phyloP scores from a whole-genome alignment of 306 rosid genomes.

The Benincasa hispida region DNA sequence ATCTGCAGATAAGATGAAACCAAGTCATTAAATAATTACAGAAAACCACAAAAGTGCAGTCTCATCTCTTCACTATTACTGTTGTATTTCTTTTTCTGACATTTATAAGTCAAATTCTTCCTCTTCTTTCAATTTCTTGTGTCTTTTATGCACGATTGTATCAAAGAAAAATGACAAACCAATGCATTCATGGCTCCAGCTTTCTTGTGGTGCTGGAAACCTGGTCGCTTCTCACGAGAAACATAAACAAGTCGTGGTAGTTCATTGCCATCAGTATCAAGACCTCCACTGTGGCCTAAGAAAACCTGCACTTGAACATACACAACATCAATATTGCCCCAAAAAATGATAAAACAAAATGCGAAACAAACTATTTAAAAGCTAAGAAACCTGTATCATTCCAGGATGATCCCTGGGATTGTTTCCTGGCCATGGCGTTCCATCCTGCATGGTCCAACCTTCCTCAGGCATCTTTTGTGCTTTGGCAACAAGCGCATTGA shows the following conservation, averaged over 20 bases:
- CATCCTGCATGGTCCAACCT: constrained; percentile 99
- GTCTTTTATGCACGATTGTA: background rate
- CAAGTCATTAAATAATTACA: background rate
- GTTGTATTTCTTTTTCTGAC: background rate
- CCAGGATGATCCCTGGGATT: constrained; percentile 99
- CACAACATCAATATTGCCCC: constrained; percentile 12
- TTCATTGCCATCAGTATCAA: constrained; percentile 98
- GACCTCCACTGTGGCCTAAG: constrained; percentile 97
- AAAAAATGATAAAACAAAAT: background rate
- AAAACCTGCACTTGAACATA: constrained; percentile 52
- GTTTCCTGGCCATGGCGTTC: constrained; percentile 99
- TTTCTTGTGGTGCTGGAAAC: constrained; percentile 99
- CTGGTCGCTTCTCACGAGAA: constrained; percentile 99
- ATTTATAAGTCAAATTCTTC: background rate
- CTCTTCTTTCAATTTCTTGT: background rate
- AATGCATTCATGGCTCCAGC: constrained; percentile 99
- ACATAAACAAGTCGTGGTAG: constrained; percentile 98
- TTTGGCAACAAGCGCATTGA: constrained; percentile 87
- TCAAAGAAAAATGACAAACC: constrained; percentile 35
- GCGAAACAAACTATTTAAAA: background rate
- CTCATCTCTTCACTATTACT: background rate
- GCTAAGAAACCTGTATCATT: constrained; percentile 76
- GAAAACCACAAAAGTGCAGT: background rate
- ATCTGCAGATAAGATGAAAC: constrained; percentile 42
- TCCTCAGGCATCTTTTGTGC: constrained; percentile 99